These are phyloP conservation scores for Hemisphaericaspora xylanilytica DNA, from an alignment of 1,139 yeast genomes.

Conservation along the genomic window DNA sequence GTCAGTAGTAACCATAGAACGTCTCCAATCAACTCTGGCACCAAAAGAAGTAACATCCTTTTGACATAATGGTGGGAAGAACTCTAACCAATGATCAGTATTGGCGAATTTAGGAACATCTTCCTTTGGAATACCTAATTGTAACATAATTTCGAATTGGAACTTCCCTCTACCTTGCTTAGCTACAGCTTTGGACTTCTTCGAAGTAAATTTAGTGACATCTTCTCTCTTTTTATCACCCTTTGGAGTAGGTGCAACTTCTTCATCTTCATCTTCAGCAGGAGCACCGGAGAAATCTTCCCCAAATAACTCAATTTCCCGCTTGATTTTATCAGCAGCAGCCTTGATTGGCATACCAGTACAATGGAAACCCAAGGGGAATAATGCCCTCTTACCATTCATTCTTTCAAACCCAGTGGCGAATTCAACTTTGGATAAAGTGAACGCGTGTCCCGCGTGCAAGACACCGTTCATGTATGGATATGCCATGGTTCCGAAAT, in stretches of 20 bases:
- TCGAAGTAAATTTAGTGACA: conserved; percentile 85
- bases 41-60: conserved; percentile 81
- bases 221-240: conserved; percentile 57
- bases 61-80: conserved; percentile 89
- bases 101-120: conserved; percentile 89
- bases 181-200: conserved; percentile 89
- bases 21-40: conserved; percentile 97
- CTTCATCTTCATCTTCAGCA: conserved; percentile 52
- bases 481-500: conserved; percentile 92
- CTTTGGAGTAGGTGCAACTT: conserved; percentile 25
- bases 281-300: conserved; percentile 71
- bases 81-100: conserved; percentile 81
- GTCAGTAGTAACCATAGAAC: conserved; percentile 93
- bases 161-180: conserved; percentile 92
- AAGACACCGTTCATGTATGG: conserved; percentile 99
- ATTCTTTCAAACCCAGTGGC: conserved; percentile 93
- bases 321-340: conserved; percentile 89
- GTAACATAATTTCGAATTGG: conserved; percentile 95
- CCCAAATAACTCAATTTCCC: conserved; percentile 93
- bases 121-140: conserved; percentile 79
- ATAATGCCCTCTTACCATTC: conserved; percentile 88
- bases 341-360: conserved; percentile 99
- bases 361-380: conserved; percentile 98
- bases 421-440: conserved; percentile 92
- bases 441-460: conserved; percentile 97